Evolutionary conservation across 371 early-diverging fungal genomes (phyloP).

Genomic region (Lichtheimia ornata): DNA sequence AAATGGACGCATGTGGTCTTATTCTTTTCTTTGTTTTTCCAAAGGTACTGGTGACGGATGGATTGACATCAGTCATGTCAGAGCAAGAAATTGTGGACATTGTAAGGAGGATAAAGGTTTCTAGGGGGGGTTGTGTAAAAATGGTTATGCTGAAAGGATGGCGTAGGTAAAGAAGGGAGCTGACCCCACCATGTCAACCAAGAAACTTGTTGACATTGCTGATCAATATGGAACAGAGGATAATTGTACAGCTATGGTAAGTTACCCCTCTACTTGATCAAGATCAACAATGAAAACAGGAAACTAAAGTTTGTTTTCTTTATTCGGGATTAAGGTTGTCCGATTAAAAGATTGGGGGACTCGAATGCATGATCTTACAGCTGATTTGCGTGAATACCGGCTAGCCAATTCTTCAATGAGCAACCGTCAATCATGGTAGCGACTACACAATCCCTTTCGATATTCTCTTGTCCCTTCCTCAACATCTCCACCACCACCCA

Average conservation of each 20-base stretch:
- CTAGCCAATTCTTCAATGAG: slow-evolving; percentile 59
- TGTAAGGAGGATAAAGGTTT: slow-evolving; percentile 38
- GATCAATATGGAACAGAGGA: slow-evolving; percentile 79
- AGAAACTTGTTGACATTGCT: slow-evolving; percentile 64
- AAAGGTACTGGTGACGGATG: slow-evolving; percentile 70
- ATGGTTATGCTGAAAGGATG: background rate
- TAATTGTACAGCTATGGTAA: slow-evolving; percentile 71
- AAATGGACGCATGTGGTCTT: background rate
- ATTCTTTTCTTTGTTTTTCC: background rate
- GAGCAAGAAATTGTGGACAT: slow-evolving; percentile 80
- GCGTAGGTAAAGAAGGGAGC: slow-evolving; percentile 54
- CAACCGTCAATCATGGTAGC: slow-evolving; percentile 50
- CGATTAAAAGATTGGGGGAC: slow-evolving; percentile 78
- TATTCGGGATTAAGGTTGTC: slow-evolving; percentile 51
- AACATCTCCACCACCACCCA: no score
- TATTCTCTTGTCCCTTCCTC: no score
- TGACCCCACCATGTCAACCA: slow-evolving; percentile 61
- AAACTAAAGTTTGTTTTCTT: no score
- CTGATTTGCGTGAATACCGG: slow-evolving; percentile 62
- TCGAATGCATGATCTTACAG: slow-evolving; percentile 70
- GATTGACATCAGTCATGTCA: slow-evolving; percentile 73
- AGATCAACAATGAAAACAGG: background rate
- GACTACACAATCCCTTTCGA: no score
- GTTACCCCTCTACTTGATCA: background rate
- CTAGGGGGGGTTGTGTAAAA: background rate